A percentile compares a stretch with the other conserved stretches of the same genome.
phyloP scores from a whole-genome alignment of 306 rosid genomes.

The Crataegus laevigata region DNA sequence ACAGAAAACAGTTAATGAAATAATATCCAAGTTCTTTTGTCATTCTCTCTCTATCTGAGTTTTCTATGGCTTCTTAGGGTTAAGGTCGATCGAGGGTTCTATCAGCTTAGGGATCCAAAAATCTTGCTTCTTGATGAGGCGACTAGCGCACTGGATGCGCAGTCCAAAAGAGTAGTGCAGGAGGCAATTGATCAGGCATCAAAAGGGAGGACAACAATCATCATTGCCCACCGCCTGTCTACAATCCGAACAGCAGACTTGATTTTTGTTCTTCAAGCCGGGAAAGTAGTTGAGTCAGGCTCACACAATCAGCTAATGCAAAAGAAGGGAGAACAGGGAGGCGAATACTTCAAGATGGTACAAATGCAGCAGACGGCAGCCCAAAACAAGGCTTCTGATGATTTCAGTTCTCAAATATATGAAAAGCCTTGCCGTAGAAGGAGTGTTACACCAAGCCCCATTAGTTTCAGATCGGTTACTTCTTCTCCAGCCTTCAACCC shows the following conservation, averaged over 20 bases:
- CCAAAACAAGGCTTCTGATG: slow-evolving; percentile 34
- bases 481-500: slow-evolving; percentile 48
- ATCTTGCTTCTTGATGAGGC: slow-evolving; percentile 86
- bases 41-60: no score
- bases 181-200: slow-evolving; percentile 83
- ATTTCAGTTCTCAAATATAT: slow-evolving; percentile 29
- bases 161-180: slow-evolving; percentile 75
- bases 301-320: slow-evolving; percentile 59
- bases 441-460: slow-evolving; percentile 56
- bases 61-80: no score
- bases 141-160: slow-evolving; percentile 77
- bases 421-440: slow-evolving; percentile 36
- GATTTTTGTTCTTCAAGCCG: slow-evolving; percentile 61
- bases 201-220: slow-evolving; percentile 77
- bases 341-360: slow-evolving; percentile 70
- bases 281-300: slow-evolving; percentile 65
- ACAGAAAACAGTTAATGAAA: no score
- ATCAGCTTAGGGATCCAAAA: slow-evolving; percentile 71
- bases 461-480: slow-evolving; percentile 50
- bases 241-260: slow-evolving; percentile 52
- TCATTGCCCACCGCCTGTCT: slow-evolving; percentile 69
- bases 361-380: slow-evolving; percentile 54
- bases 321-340: slow-evolving; percentile 43
- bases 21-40: no score
- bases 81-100: no score